Base-by-base conservation (phyloP, 768 basidiomycete species). In the Rhodotorula kratochvilovae region DNA sequence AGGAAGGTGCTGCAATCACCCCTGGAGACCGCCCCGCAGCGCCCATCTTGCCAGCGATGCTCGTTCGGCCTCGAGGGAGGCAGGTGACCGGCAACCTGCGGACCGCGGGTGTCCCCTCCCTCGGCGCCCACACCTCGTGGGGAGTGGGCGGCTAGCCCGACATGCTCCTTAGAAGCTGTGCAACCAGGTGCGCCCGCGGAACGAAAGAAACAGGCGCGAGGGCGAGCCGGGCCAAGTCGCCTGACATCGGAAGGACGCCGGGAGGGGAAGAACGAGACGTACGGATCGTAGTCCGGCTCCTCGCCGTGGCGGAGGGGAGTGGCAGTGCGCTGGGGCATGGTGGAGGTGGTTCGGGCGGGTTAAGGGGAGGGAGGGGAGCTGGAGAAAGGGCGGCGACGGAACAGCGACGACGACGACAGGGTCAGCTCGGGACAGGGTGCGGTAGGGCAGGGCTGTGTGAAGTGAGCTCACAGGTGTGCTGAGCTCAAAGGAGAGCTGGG, bases 241-340 rank as follows among this genome's bases (percentile, higher is more conserved):
- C 8, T 8, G n/a, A 17, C 3, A 17, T 36, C 12, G 27, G 55
- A 51, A 29, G 57, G 25, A 21, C 42, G 15, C 10, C 33, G 29
- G 29, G 19, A 15, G 53, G 3, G 33, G 33, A 6, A 17, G 25
- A 23, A 39, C 39, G n/a, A 0, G 17, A 60, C 70, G 54, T 19
- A 71, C 70, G 70, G 59, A 50, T 71, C 70, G 17, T 25, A 43
- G 54, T 31, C 53, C 27, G 65, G 65, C 56, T 71, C 70, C 48
- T 71, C 70, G 61, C 70, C 70, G 60, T 71, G 70, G 36, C 65
- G 70, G 12, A 54, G 21, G 27, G 65, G 70, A 19, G 70, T 71
- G 16, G 50, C 62, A 25, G 61, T 17, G 15, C 70, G 70, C 27
- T 56, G 46, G 43, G 70, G 66, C 70, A 71, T 71, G 55, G 8